Percentiles rank a stretch among this genome's conserved stretches.
These are phyloP conservation scores for Centaurea solstitialis DNA, from an alignment of 129 eudicot genomes.

Conservation along the genomic window DNA sequence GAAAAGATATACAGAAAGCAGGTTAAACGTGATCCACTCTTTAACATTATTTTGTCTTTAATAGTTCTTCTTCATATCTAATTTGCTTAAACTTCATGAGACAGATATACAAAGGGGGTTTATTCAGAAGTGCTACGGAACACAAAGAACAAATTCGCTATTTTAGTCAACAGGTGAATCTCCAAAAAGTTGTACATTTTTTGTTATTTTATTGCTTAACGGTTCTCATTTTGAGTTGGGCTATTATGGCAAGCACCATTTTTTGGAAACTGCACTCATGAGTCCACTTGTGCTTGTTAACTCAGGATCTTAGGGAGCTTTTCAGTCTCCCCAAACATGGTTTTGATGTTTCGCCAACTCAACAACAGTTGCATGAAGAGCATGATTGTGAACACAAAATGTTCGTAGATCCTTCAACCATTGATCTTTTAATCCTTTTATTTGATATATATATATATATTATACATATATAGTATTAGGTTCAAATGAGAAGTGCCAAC, in stretches of 20 bases:
- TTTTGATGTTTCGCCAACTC: conserved; percentile 87
- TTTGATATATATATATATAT: neutral
- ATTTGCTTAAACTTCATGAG: neutral
- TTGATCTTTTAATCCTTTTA: neutral
- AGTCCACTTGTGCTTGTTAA: neutral
- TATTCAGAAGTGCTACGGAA: conserved; percentile 96
- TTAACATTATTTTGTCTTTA: neutral
- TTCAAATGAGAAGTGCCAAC: no score
- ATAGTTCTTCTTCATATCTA: conserved; percentile 8
- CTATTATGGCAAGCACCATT: neutral
- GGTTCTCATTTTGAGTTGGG: neutral
- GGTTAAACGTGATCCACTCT: conserved; percentile 41
- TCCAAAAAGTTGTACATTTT: neutral
- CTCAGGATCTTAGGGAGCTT: conserved; percentile 90
- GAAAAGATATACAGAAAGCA: conserved; percentile 94
- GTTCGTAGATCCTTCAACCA: conserved; percentile 32
- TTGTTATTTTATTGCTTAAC: neutral
- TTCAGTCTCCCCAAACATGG: conserved; percentile 88
- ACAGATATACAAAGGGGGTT: conserved; percentile 93
- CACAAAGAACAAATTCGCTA: conserved; percentile 95
- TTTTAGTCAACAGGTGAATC: conserved; percentile 80
- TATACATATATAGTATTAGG: no score
- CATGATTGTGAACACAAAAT: conserved; percentile 69
- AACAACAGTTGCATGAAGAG: conserved; percentile 87
- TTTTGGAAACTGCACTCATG: neutral